A percentile compares a stretch with the other conserved stretches of the same genome.
These are phyloP conservation scores for Calocybe cyanea DNA, from an alignment of 768 basidiomycete species.

Conservation along the genomic window DNA sequence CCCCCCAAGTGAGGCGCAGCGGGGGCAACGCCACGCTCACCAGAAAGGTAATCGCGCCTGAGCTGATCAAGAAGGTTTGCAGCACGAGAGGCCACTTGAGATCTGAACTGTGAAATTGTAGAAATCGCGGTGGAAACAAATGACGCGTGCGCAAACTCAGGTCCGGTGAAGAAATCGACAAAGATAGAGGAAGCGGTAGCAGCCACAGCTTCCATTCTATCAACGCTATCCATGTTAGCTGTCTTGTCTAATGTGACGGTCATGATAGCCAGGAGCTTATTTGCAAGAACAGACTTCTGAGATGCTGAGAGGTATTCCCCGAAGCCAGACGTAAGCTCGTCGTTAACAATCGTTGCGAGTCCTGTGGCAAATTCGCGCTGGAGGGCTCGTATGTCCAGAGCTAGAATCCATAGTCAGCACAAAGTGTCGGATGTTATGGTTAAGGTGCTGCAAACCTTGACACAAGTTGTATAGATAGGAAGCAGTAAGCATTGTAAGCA, in stretches of 20 bases:
- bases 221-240: slow-evolving; percentile 63
- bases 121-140: slow-evolving; percentile 20
- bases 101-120: slow-evolving; percentile 48
- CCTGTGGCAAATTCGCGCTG: slow-evolving; percentile 55
- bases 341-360: slow-evolving; percentile 41
- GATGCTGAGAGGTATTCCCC: slow-evolving; percentile 28
- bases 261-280: slow-evolving; percentile 38
- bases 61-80: slow-evolving; percentile 43
- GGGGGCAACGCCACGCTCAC: slow-evolving; percentile 57
- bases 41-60: slow-evolving; percentile 52
- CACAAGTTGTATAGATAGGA: slow-evolving; percentile 71
- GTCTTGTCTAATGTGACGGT: slow-evolving; percentile 59
- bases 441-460: slow-evolving; percentile 40
- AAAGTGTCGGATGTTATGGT: not conserved
- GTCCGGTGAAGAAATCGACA: slow-evolving; percentile 39
- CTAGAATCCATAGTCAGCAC: slow-evolving; percentile 25
- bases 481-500: slow-evolving; percentile 64
- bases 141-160: slow-evolving; percentile 29
- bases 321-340: slow-evolving; percentile 46
- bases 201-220: slow-evolving; percentile 63
- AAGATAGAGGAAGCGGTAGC: slow-evolving; percentile 51
- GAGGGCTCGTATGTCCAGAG: slow-evolving; percentile 75
- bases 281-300: slow-evolving; percentile 27
- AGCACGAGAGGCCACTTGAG: slow-evolving; percentile 43
- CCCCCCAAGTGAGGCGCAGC: slow-evolving; percentile 60